Conservation (phyloP, 345 rosid genomes). For the Moringa oleifera region DNA sequence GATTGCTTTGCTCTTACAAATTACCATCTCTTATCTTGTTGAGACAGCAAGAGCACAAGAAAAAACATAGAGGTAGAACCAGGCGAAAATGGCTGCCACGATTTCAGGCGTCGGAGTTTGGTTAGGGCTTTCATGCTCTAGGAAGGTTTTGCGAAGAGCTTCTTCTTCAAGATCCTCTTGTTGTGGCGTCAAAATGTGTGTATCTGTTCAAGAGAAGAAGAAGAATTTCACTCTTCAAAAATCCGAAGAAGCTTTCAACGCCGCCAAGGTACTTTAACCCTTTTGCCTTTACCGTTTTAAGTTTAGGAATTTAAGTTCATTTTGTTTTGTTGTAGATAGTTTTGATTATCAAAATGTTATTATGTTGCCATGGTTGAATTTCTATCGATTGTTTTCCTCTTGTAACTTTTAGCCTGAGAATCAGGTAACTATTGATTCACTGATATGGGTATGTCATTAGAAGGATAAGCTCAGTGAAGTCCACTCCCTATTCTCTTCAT, state of each 20-base stretch:
- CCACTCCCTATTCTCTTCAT: not conserved
- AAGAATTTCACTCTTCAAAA: slow-evolving; percentile 61
- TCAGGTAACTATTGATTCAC: slow-evolving; percentile 1
- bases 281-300: not conserved
- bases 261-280: slow-evolving; percentile 52
- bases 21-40: not conserved
- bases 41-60: not conserved
- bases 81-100: slow-evolving; percentile 37
- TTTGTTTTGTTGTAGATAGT: not conserved
- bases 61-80: slow-evolving; percentile 6
- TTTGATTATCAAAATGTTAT: not conserved
- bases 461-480: too few species aligned
- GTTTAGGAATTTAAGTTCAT: too few species aligned
- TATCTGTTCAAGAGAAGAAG: slow-evolving; percentile 63
- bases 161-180: slow-evolving; percentile 31
- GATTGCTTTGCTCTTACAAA: not conserved
- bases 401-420: too few species aligned
- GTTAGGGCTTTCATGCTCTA: slow-evolving; percentile 41
- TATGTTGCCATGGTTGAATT: not conserved
- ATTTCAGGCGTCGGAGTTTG: slow-evolving; percentile 45
- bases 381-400: too few species aligned
- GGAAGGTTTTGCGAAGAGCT: slow-evolving; percentile 22
- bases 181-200: slow-evolving; percentile 45
- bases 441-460: slow-evolving; percentile 3
- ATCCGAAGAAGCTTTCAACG: slow-evolving; percentile 81